Percentiles rank a stretch among this genome's conserved stretches.
Conservation (phyloP, 1,284 basidiomycete genomes). For the Austroboletus niveus region DNA sequence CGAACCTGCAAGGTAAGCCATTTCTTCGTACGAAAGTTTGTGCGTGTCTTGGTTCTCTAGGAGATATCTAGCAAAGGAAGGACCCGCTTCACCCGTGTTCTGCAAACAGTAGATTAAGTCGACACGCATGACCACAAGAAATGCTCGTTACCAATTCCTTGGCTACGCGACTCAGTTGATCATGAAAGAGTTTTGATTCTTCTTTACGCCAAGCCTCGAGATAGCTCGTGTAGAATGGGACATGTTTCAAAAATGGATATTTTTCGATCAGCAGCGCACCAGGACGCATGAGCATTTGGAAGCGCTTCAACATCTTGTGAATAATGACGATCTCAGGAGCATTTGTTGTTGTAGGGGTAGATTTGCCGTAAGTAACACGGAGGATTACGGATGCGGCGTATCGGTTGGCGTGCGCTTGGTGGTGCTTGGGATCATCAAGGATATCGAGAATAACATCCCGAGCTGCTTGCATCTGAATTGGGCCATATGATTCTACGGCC, state of each 20-base stretch:
- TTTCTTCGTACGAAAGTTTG: slow-evolving; percentile 30
- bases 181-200: slow-evolving; percentile 41
- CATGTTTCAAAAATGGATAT: slow-evolving; percentile 38
- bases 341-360: slow-evolving; percentile 38
- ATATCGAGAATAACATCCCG: slow-evolving; percentile 40
- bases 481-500: slow-evolving; percentile 35
- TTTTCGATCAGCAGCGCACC: slow-evolving; percentile 40
- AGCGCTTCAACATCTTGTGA: slow-evolving; percentile 35
- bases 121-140: no score
- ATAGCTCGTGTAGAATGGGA: slow-evolving; percentile 39
- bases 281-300: slow-evolving; percentile 39
- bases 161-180: slow-evolving; percentile 36
- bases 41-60: slow-evolving; percentile 31
- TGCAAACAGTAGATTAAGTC: slow-evolving; percentile 5
- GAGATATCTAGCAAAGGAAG: slow-evolving; percentile 31
- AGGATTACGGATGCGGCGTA: slow-evolving; percentile 50
- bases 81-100: slow-evolving; percentile 22
- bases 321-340: slow-evolving; percentile 43
- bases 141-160: slow-evolving; percentile 32
- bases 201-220: slow-evolving; percentile 40
- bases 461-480: slow-evolving; percentile 39
- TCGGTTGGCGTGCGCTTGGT: slow-evolving; percentile 37
- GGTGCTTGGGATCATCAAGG: slow-evolving; percentile 36
- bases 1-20: slow-evolving; percentile 42
- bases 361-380: slow-evolving; percentile 49